These are phyloP conservation scores for Pyrenophora teres DNA, from an alignment of 2,329 filamentous ascomycete species.

Conservation along the genomic window DNA sequence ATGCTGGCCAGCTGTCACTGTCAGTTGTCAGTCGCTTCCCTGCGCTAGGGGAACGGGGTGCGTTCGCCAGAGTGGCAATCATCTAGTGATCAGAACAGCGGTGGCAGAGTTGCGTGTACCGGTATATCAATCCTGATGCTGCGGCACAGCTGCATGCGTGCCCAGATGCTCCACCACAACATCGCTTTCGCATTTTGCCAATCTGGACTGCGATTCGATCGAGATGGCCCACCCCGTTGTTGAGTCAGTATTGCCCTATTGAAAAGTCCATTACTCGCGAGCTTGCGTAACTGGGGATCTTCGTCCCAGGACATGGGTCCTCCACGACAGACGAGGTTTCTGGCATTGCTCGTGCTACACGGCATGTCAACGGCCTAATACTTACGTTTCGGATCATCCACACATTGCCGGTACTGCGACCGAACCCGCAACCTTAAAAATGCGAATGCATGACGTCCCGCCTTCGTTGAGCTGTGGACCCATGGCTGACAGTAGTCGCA, in stretches of 20 bases:
- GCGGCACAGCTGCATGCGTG: no score
- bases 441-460: constrained; percentile 7
- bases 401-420: constrained; percentile 5
- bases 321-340: constrained; percentile 1
- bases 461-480: background rate
- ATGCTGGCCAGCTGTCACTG: constrained; percentile 3
- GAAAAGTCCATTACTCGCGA: background rate
- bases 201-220: background rate
- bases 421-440: constrained; percentile 6
- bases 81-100: background rate
- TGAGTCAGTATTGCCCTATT: background rate
- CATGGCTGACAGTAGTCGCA: background rate
- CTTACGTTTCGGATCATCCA: background rate
- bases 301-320: constrained; percentile 1
- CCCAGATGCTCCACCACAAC: background rate
- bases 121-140: no score
- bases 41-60: constrained; percentile 6
- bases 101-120: no score
- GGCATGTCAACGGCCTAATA: constrained; percentile 5
- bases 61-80: background rate
- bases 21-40: constrained; percentile 2
- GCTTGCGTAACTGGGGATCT: background rate
- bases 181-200: constrained; percentile 5
- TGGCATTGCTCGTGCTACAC: constrained; percentile 4
- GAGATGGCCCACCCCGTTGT: no score